These are phyloP conservation scores for Elasticomyces elasticus DNA, from an alignment of 495 filamentous ascomycete genomes.

Conservation along the genomic window DNA sequence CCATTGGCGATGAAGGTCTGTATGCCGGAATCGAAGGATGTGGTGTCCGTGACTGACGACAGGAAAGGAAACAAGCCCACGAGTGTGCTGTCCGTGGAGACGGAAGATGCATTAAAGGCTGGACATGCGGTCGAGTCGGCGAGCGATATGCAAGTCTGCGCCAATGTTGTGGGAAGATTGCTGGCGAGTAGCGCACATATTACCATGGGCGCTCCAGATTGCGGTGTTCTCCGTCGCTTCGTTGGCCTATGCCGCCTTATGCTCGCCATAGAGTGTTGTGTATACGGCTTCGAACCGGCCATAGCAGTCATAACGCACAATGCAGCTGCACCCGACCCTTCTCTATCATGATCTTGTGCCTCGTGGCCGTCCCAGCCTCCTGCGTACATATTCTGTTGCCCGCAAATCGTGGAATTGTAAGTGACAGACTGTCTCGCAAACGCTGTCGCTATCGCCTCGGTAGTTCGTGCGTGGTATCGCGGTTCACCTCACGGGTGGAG, in stretches of 20 bases:
- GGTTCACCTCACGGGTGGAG: background rate
- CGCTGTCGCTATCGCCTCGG: background rate
- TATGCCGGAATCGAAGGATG: constrained; percentile 70
- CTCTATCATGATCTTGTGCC: background rate
- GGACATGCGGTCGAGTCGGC: constrained; percentile 67
- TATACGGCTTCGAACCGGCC: background rate
- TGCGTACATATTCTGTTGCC: background rate
- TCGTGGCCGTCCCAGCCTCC: background rate
- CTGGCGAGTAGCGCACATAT: constrained; percentile 7
- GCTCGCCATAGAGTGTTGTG: background rate
- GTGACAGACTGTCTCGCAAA: background rate
- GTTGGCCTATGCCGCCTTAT: background rate
- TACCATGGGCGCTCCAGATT: background rate
- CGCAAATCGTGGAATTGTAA: background rate
- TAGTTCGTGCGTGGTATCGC: background rate
- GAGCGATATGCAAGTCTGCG: constrained; percentile 62
- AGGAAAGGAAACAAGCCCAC: constrained; percentile 76
- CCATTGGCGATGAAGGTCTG: constrained; percentile 59
- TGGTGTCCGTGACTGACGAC: constrained; percentile 61
- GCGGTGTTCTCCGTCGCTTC: background rate
- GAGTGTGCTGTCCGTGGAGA: constrained; percentile 61
- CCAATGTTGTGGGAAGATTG: constrained; percentile 23
- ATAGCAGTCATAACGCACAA: background rate
- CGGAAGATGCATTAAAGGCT: constrained; percentile 71
- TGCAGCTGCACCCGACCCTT: background rate